phyloP scores from a whole-genome alignment of 345 rosid genomes.

The Gossypium sturtianum region DNA sequence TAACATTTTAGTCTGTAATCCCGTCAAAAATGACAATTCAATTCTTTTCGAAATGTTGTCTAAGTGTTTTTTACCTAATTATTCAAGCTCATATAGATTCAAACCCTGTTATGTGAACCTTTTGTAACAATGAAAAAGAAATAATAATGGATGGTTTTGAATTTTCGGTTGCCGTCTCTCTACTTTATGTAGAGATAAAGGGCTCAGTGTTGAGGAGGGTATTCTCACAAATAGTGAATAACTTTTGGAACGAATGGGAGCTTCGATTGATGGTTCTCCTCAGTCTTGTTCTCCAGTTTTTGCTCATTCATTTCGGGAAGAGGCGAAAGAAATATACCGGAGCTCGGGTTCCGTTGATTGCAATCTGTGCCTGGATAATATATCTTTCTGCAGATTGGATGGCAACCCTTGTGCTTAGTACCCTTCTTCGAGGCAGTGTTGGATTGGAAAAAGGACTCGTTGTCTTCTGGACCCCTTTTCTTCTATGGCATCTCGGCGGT shows the following conservation, averaged over 20 bases:
- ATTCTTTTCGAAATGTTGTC: no score
- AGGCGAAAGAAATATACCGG: constrained; percentile 8
- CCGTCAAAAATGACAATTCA: no score
- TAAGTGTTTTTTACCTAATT: no score
- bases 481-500: constrained; percentile 29
- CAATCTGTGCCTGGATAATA: constrained; percentile 14
- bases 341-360: neutral
- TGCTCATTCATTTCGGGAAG: constrained; percentile 12
- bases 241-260: neutral
- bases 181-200: neutral
- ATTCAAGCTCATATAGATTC: no score
- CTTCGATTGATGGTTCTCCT: neutral
- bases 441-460: neutral
- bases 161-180: constrained; percentile 3
- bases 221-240: neutral
- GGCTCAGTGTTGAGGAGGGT: neutral
- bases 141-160: neutral
- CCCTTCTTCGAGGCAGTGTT: constrained; percentile 10
- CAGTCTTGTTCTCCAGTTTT: constrained; percentile 7
- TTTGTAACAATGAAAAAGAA: no score
- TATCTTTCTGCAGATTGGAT: constrained; percentile 30
- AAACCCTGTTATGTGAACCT: no score
- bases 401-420: constrained; percentile 21
- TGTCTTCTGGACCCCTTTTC: constrained; percentile 25
- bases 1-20: no score